Evolutionary conservation across 306 rosid species (phyloP).

Genomic region (Styphnolobium japonicum): DNA sequence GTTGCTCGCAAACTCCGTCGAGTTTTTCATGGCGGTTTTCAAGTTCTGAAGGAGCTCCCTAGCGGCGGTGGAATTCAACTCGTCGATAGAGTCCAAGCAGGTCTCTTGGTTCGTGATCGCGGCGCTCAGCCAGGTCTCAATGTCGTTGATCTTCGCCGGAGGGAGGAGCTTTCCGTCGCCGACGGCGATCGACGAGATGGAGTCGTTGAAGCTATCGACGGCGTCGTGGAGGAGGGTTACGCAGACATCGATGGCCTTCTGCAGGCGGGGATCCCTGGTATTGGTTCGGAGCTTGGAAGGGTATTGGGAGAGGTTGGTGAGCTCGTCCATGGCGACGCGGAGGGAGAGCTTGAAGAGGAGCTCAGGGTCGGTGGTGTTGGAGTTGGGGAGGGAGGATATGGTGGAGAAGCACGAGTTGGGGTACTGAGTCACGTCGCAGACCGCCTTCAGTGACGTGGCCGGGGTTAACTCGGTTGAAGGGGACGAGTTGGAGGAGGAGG

Average conservation of each 20-base stretch:
- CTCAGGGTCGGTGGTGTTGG: slow-evolving; percentile 70
- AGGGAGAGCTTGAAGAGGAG: slow-evolving; percentile 76
- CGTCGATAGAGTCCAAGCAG: slow-evolving; percentile 66
- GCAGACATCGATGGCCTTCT: slow-evolving; percentile 45
- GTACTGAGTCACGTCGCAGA: slow-evolving; percentile 71
- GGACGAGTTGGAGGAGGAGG: slow-evolving; percentile 30
- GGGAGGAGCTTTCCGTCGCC: slow-evolving; percentile 30
- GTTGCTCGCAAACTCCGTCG: slow-evolving; percentile 75
- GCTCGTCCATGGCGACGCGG: slow-evolving; percentile 61
- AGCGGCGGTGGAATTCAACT: slow-evolving; percentile 51
- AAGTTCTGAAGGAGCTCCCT: not conserved
- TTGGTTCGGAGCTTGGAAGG: slow-evolving; percentile 13
- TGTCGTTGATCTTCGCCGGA: slow-evolving; percentile 35
- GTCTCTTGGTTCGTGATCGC: slow-evolving; percentile 77
- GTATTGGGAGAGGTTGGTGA: slow-evolving; percentile 39
- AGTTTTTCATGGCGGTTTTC: slow-evolving; percentile 44
- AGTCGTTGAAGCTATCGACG: slow-evolving; percentile 58
- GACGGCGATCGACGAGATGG: slow-evolving; percentile 42
- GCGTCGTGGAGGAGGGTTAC: slow-evolving; percentile 50
- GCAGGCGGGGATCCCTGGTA: slow-evolving; percentile 14
- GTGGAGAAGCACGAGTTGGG: slow-evolving; percentile 68
- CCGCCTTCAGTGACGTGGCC: slow-evolving; percentile 58
- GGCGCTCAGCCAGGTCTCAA: slow-evolving; percentile 76
- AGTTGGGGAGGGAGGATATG: slow-evolving; percentile 44
- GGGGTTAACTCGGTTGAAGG: slow-evolving; percentile 54